These are phyloP conservation scores for Berberis vulgaris DNA, from an alignment of 164 flowering plant genomes.

Conservation along the genomic window DNA sequence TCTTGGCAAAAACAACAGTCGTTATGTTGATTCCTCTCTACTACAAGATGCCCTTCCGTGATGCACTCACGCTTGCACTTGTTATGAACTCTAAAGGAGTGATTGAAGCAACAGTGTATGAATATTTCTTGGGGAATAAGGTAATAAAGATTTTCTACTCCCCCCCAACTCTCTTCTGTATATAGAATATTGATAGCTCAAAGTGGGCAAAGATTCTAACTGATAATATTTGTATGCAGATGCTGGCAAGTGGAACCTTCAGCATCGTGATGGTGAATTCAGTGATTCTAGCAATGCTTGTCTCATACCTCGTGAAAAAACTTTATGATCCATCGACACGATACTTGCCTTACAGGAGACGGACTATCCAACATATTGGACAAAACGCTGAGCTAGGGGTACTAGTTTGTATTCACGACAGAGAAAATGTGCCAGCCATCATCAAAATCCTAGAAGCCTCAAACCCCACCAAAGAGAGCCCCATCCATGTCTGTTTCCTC, in stretches of 20 bases:
- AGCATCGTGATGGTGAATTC: neutral
- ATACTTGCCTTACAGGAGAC: slow-evolving; percentile 28
- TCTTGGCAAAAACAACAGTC: neutral
- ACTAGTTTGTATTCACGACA: slow-evolving; percentile 32
- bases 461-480: slow-evolving; percentile 28
- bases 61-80: slow-evolving; percentile 40
- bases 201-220: too few relatives aligned
- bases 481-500: slow-evolving; percentile 20
- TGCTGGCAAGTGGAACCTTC: neutral
- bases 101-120: slow-evolving; percentile 21
- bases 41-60: slow-evolving; percentile 31
- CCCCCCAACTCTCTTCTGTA: too few relatives aligned
- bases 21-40: slow-evolving; percentile 21
- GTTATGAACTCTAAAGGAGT: slow-evolving; percentile 55
- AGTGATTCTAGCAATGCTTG: neutral
- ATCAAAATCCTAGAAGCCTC: slow-evolving; percentile 33
- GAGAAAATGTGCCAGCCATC: slow-evolving; percentile 26
- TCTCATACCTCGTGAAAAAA: slow-evolving; percentile 16
- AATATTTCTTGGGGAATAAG: too few relatives aligned
- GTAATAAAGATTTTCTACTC: neutral
- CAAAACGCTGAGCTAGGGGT: slow-evolving; percentile 28
- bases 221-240: neutral
- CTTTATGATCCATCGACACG: slow-evolving; percentile 44
- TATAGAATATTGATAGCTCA: too few relatives aligned
- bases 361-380: slow-evolving; percentile 29